phyloP scores from a whole-genome alignment of 2,329 filamentous ascomycete species.

The Diaporthe helianthi region DNA sequence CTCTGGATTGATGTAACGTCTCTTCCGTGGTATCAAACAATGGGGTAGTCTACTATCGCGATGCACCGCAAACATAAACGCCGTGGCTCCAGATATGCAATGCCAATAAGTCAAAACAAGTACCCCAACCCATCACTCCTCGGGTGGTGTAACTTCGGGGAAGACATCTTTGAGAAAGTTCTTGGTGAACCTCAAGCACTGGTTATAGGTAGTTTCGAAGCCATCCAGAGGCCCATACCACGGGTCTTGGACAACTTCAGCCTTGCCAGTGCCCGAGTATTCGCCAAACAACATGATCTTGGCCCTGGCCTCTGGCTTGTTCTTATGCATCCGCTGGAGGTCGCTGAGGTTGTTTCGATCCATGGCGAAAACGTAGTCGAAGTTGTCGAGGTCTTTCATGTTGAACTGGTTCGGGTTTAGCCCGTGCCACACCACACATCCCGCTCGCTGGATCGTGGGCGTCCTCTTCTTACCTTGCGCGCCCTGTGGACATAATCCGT shows the following conservation, averaged over 20 bases:
- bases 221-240: constrained; percentile 89
- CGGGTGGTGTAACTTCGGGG: constrained; percentile 43
- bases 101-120: neutral
- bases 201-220: constrained; percentile 86
- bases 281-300: constrained; percentile 86
- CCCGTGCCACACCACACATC: neutral
- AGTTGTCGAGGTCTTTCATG: constrained; percentile 77
- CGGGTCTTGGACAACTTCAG: constrained; percentile 82
- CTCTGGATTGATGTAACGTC: neutral
- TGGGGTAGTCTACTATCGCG: constrained; percentile 2
- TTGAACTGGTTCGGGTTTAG: constrained; percentile 51
- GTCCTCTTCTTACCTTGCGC: constrained; percentile 65
- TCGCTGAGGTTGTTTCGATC: constrained; percentile 81
- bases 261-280: constrained; percentile 69
- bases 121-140: constrained; percentile 28
- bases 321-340: constrained; percentile 65
- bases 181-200: constrained; percentile 77
- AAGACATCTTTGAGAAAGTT: constrained; percentile 74
- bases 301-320: constrained; percentile 64
- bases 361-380: constrained; percentile 97
- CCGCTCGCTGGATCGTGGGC: neutral
- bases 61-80: constrained; percentile 16
- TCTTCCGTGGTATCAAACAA: constrained; percentile 21
- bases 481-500: constrained; percentile 78
- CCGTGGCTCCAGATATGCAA: constrained; percentile 12